Evolutionary conservation across 805 yeast species (phyloP), one percentile per base, ranked within the genome.

Genomic region (Zygotorulaspora danielsina): DNA sequence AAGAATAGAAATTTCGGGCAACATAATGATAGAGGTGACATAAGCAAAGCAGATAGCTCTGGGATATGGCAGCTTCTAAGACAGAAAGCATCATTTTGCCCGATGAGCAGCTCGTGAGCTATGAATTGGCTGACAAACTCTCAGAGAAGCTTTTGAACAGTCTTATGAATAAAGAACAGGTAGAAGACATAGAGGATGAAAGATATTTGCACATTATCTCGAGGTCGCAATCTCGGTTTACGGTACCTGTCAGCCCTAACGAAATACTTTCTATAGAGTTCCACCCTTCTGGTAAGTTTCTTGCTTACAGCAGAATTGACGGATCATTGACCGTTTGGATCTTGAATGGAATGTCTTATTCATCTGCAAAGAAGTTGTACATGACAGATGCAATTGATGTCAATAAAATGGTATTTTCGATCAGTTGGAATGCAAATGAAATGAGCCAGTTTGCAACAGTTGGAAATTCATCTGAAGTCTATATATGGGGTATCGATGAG

Each of bases 251-350:
- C 3, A 29, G 43, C 2, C 46, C 50, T 3, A 54, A 57, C 34
- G 56, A 51, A 24, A 38, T 59, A 2, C 6, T 51, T 2, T 31
- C 58, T 0, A n/a, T 59, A 6, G 55, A 57, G 18, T 53, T 57
- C 19, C 57, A 59, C 34, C 55, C 56, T 1, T 31, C 55, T 11
- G 63, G 61, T 4, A 42, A 44, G 3, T 39, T 34, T n/a, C 13
- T 57, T 18, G 63, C 57, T 0, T 61, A 59, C 38, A 49, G 57
- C 28, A 50, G 64, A 41, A 42, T 45, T 32, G 65, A 61, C 36
- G 64, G 64, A 2, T 51, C 64, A 1, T 32, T 61, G 21, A 54
- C 61, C 7, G 39, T 57, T 6, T 55, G 63, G 62, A 31, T 36
- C 18, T 27, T 53, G 10, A 29, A 32, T 8, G 35, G 42, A 1